Evolutionary conservation across 805 yeast genomes (phyloP).

Genomic region (Pichia manshurica): DNA sequence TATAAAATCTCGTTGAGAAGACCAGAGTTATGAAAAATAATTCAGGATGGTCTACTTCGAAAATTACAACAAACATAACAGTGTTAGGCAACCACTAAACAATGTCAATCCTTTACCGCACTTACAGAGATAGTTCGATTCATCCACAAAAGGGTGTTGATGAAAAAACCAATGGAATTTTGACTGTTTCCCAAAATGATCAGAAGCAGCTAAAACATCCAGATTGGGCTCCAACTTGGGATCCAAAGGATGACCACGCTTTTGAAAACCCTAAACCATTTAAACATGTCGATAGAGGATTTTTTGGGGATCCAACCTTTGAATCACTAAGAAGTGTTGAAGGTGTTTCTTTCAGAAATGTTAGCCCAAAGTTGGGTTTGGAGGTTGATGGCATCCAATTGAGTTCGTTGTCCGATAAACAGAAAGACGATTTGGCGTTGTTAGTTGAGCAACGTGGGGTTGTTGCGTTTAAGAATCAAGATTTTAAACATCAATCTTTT

Average conservation of each 20-base stretch:
- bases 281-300: constrained; percentile 57
- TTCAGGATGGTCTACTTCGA: no score
- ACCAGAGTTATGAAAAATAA: no score
- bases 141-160: background rate
- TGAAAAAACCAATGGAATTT: constrained; percentile 9
- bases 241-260: constrained; percentile 7
- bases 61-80: no score
- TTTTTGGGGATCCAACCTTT: constrained; percentile 53
- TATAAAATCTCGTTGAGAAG: no score
- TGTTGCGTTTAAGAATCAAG: constrained; percentile 61
- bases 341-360: constrained; percentile 30
- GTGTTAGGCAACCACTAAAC: no score
- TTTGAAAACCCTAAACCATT: constrained; percentile 43
- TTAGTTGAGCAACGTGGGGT: constrained; percentile 68
- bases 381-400: constrained; percentile 58
- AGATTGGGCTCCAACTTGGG: constrained; percentile 14
- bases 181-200: constrained; percentile 9
- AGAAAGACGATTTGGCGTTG: constrained; percentile 64
- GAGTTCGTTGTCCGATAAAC: constrained; percentile 45
- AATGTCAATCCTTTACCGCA: background rate
- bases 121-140: background rate
- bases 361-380: constrained; percentile 69
- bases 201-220: constrained; percentile 7
- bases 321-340: constrained; percentile 2
- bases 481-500: constrained; percentile 51